Conservation (phyloP, 768 basidiomycete genomes). For the Suillus paluster region DNA sequence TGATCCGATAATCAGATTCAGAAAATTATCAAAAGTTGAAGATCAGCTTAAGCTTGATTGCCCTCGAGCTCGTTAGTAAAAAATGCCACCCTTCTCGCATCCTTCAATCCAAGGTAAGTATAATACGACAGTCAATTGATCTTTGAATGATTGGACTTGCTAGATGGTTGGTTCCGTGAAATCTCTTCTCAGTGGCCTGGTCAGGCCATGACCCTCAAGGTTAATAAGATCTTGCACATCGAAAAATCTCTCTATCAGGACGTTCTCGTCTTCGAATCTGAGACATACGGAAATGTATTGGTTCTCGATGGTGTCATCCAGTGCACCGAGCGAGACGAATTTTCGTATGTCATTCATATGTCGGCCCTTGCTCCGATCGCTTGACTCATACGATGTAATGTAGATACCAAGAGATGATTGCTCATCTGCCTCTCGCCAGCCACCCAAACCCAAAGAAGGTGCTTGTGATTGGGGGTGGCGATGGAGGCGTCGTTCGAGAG, state of each 20-base stretch:
- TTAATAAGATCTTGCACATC: constrained; percentile 92
- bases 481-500: constrained; percentile 97
- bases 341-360: constrained; percentile 68
- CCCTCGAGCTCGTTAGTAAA: constrained; percentile 7
- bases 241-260: constrained; percentile 96
- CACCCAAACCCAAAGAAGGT: constrained; percentile 97
- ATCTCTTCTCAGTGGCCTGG: constrained; percentile 96
- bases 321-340: constrained; percentile 98
- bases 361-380: not conserved
- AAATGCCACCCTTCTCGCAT: constrained; percentile 62
- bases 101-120: constrained; percentile 55
- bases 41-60: too few relatives aligned
- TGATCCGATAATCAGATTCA: too few relatives aligned
- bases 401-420: constrained; percentile 99
- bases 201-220: constrained; percentile 96
- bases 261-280: constrained; percentile 95
- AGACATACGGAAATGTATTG: constrained; percentile 96
- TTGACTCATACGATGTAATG: constrained; percentile 8
- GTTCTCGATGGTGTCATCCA: constrained; percentile 96
- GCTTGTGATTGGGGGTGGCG: constrained; percentile 97
- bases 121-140: not conserved
- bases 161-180: constrained; percentile 97
- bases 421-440: constrained; percentile 93
- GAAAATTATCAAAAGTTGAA: too few relatives aligned
- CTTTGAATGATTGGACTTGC: constrained; percentile 14